Evolutionary conservation across 2,329 filamentous ascomycete species (phyloP).

Genomic region (Fusarium liriodendri): DNA sequence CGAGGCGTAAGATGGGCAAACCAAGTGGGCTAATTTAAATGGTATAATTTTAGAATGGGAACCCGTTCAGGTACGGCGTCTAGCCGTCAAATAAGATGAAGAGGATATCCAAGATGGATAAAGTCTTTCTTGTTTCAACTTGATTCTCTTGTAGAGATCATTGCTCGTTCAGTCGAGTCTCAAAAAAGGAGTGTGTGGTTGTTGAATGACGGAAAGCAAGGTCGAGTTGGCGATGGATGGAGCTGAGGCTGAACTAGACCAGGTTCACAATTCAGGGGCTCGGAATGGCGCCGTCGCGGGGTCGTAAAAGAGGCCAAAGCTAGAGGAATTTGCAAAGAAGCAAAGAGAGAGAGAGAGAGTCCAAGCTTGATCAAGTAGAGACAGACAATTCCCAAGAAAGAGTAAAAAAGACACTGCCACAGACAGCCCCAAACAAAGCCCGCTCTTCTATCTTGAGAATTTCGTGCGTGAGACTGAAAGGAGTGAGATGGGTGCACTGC

Average conservation of each 20-base stretch:
- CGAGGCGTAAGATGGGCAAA: constrained; percentile 25
- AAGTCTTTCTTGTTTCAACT: background rate
- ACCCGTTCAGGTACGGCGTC: background rate
- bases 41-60: constrained; percentile 32
- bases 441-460: constrained; percentile 5
- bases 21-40: constrained; percentile 35
- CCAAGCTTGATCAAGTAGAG: constrained; percentile 7
- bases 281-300: constrained; percentile 29
- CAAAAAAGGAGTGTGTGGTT: background rate
- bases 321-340: background rate
- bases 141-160: background rate
- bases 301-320: constrained; percentile 7
- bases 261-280: constrained; percentile 33
- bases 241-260: constrained; percentile 9
- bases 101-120: background rate
- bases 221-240: background rate
- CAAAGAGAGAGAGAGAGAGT: constrained; percentile 9
- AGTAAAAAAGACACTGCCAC: constrained; percentile 19
- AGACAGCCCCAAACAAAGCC: constrained; percentile 15
- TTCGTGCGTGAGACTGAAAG: constrained; percentile 8
- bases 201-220: background rate
- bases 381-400: background rate
- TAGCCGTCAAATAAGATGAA: background rate
- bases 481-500: constrained; percentile 10
- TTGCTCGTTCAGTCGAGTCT: background rate